These are phyloP conservation scores for Leccinellum albellum DNA, from an alignment of 768 basidiomycete species.

Conservation along the genomic window DNA sequence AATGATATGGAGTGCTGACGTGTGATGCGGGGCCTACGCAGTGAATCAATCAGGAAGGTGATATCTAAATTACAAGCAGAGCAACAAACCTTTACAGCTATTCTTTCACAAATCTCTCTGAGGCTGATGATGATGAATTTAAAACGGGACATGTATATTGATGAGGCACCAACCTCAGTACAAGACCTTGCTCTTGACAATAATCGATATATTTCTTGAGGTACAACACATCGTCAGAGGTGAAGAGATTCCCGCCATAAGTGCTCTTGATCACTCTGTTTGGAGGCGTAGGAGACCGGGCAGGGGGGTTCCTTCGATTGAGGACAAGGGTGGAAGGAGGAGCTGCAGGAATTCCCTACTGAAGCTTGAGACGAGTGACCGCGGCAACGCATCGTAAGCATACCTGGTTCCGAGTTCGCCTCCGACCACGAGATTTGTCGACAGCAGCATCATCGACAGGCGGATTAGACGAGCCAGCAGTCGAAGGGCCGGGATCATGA, in stretches of 20 bases:
- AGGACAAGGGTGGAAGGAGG: slow-evolving; percentile 64
- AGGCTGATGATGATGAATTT: slow-evolving; percentile 30
- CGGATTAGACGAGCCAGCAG: slow-evolving; percentile 39
- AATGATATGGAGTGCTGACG: slow-evolving; percentile 42
- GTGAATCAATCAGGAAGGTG: slow-evolving; percentile 5
- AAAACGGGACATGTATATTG: slow-evolving; percentile 24
- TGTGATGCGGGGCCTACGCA: slow-evolving; percentile 78
- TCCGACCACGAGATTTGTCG: slow-evolving; percentile 62
- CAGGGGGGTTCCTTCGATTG: slow-evolving; percentile 61
- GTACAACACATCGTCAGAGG: slow-evolving; percentile 77
- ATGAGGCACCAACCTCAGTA: slow-evolving; percentile 54
- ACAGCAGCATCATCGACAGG: slow-evolving; percentile 22
- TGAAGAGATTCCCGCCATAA: slow-evolving; percentile 85
- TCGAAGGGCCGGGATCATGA: slow-evolving; percentile 46
- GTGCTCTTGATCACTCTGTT: slow-evolving; percentile 83
- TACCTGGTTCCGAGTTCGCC: slow-evolving; percentile 61
- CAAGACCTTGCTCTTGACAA: slow-evolving; percentile 82
- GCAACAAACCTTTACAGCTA: slow-evolving; percentile 68
- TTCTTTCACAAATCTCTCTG: slow-evolving; percentile 83
- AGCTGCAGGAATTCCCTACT: slow-evolving; percentile 58
- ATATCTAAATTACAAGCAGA: not conserved
- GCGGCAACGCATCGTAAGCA: slow-evolving; percentile 2
- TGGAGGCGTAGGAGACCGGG: slow-evolving; percentile 81
- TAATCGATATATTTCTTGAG: slow-evolving; percentile 88
- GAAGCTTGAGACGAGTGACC: slow-evolving; percentile 2